Evolutionary conservation across 1,284 basidiomycete species (phyloP), one percentile per base, ranked within the genome.

Genomic region (Caloboletus inedulis): DNA sequence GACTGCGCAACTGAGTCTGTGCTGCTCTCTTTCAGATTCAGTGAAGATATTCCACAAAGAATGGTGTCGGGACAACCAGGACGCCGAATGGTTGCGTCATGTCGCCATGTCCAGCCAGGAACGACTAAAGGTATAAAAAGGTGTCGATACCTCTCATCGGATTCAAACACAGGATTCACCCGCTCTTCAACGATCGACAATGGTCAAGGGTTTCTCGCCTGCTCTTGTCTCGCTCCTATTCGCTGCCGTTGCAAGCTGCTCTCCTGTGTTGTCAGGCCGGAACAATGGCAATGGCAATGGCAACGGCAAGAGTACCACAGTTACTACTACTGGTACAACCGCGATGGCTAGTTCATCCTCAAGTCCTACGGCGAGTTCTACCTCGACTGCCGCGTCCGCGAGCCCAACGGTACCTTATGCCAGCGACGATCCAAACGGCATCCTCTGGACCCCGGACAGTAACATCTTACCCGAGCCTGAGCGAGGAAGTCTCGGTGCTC

Each of bases 401-500:
- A 73, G 58, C 29, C 63, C 66, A 5, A 66, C 67, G 1, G 61
- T 68, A 3, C 59, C 63, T 0, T 66, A 59, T 33, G 66, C 65
- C 6, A 66, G 59, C 42, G 57, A 66, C 18, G 53, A 68, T 40
- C 58, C 63, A 7, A 68, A 72, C 48, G 35, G 18, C 9, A 49
- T 59, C n/a, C 58, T 69, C 13, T 73, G 71, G 72, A 55, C 53
- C 1, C 42, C 51, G 1, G 56, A 63, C 13, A 49, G 25, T 7
- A 27, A 7, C 7, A 27, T 27, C 4, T 1, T 27, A 27, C 25
- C 25, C 7, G 56, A 71, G 42, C 69, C 77, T 1, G 61, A 68
- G 2, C 68, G 76, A 30, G 72, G 72, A 8, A 46, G 55, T 3
- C 56, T 71, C 0, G 77, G 77, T 4, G 71, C 70, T 1, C 59